Evolutionary conservation across 371 early-diverging fungal genomes (phyloP).

Genomic region (Mortierella sp.): DNA sequence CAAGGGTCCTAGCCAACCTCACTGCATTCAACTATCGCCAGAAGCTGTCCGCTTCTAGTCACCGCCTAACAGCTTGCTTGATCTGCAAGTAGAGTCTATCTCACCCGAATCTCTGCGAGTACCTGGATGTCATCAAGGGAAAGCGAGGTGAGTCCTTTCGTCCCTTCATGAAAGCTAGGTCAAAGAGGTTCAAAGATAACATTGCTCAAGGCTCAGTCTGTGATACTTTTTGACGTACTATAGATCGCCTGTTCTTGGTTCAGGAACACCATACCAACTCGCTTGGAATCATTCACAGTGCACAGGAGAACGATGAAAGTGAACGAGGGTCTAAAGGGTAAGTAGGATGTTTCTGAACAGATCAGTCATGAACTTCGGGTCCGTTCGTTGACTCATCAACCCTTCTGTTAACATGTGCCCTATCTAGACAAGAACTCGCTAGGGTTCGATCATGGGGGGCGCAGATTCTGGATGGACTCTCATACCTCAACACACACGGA

Average conservation of each 20-base stretch:
- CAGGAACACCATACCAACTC: constrained; percentile 62
- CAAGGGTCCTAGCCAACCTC: too few species aligned
- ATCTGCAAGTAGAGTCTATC: constrained; percentile 56
- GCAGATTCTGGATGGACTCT: constrained; percentile 64
- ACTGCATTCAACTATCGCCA: too few species aligned
- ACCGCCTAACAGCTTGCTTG: not conserved
- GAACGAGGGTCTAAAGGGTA: constrained; percentile 32
- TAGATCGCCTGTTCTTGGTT: constrained; percentile 70
- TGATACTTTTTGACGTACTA: not conserved
- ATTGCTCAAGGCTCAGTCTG: too few species aligned
- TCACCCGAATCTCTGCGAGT: constrained; percentile 67
- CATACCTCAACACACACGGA: constrained; percentile 59
- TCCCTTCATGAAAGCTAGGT: not conserved
- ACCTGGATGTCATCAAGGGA: constrained; percentile 69
- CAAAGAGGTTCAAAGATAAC: too few species aligned
- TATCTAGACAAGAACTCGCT: constrained; percentile 20
- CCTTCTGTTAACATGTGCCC: not conserved
- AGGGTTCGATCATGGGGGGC: constrained; percentile 63
- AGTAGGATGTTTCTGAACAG: too few species aligned
- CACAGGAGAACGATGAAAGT: constrained; percentile 19
- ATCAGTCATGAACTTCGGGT: too few species aligned
- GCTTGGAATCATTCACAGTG: constrained; percentile 23
- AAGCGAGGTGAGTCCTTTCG: constrained; percentile 60
- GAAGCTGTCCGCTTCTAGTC: too few species aligned
- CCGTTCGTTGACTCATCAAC: too few species aligned